These are phyloP conservation scores for Leccinum rimulosum DNA, from an alignment of 768 basidiomycete genomes.

Conservation along the genomic window DNA sequence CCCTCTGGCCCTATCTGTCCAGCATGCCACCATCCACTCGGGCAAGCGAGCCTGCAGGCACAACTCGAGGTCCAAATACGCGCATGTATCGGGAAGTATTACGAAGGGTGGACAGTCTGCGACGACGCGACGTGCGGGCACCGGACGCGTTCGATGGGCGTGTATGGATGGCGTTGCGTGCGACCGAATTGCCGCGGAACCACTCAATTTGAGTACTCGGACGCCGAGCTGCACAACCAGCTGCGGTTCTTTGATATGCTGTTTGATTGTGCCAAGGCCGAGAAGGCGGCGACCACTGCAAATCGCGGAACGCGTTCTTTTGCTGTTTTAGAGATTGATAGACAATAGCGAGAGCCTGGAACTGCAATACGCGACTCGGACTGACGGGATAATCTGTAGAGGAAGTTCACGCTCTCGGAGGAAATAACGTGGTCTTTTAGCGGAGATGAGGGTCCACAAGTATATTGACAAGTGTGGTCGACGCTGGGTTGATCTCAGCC, in stretches of 20 bases:
- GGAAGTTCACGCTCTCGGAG: constrained; percentile 48
- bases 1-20: constrained; percentile 69
- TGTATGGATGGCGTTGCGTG: constrained; percentile 84
- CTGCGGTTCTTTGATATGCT: constrained; percentile 78
- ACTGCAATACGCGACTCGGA: not conserved
- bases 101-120: constrained; percentile 87
- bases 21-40: constrained; percentile 55
- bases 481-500: constrained; percentile 79
- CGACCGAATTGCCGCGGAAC: constrained; percentile 29
- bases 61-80: constrained; percentile 91
- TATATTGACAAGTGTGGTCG: constrained; percentile 88
- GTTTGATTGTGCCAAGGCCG: constrained; percentile 72
- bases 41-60: constrained; percentile 61
- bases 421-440: constrained; percentile 52
- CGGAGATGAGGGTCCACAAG: constrained; percentile 60
- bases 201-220: constrained; percentile 62
- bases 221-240: constrained; percentile 85
- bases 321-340: not conserved
- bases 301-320: constrained; percentile 36
- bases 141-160: constrained; percentile 90
- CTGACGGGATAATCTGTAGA: constrained; percentile 38
- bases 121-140: constrained; percentile 81
- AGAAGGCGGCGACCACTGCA: constrained; percentile 42
- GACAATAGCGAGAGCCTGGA: too few relatives aligned
- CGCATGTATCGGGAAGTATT: constrained; percentile 72